phyloP scores from a whole-genome alignment of 345 rosid genomes.

The Corchorus capsularis region DNA sequence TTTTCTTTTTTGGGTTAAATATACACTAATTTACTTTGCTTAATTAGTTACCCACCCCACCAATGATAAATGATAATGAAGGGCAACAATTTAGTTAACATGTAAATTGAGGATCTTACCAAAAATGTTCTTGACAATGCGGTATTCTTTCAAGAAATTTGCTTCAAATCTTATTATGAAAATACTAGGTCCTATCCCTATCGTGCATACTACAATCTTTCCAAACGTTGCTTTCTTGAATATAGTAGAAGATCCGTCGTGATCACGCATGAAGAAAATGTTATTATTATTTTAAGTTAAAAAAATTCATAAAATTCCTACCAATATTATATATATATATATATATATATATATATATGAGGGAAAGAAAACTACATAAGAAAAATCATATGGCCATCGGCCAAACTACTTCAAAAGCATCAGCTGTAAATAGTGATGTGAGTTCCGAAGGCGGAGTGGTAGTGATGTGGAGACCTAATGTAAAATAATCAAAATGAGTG shows the following conservation, averaged over 20 bases:
- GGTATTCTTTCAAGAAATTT: neutral
- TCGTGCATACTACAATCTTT: neutral
- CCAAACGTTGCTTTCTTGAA: neutral
- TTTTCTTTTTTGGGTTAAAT: no score
- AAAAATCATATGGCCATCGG: no score
- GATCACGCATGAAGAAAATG: neutral
- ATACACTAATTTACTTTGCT: neutral
- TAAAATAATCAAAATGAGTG: no score
- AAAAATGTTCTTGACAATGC: neutral
- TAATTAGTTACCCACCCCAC: conserved; percentile 4
- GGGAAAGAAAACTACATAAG: no score
- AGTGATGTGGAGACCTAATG: no score
- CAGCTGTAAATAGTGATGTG: no score
- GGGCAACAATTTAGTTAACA: neutral
- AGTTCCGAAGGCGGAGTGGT: no score
- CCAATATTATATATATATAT: no score
- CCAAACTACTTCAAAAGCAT: no score
- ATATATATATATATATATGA: no score
- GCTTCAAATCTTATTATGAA: neutral
- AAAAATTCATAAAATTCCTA: neutral
- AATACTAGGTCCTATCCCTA: neutral
- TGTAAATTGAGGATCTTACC: neutral
- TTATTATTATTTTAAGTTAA: no score
- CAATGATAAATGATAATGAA: neutral
- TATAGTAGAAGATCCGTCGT: neutral